Base-by-base conservation (phyloP, 2,329 filamentous ascomycete genomes). In the Pseudogymnoascus sp. region DNA sequence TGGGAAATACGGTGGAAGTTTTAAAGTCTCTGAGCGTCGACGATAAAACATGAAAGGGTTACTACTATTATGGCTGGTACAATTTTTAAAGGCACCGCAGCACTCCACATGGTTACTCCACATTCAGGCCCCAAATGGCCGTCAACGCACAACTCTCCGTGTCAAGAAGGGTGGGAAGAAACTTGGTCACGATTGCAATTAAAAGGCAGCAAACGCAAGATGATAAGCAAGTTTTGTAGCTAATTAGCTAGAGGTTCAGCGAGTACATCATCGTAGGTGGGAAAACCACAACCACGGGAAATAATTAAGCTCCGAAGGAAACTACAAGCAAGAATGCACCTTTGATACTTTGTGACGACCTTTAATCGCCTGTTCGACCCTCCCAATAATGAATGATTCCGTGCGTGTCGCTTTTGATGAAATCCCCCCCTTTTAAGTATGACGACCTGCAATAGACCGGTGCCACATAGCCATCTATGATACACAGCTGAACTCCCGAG, bases 41-140 rank as follows among this genome's bases (percentile, higher is more conserved):
- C 29, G 69, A 72, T 33, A 67, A 70, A 59, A 72, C 71, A 63
- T 72, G 70, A 71, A 29, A 15, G 27, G 4, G 12, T 21, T 18
- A 33, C n/a, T 33, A 13, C 33, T 33, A 33, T 18, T 33, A 18
- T 33, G 29, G 48, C 18, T 55, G 48, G 48, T 33, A 55, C 18
- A 55, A 18, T 55, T 27, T 33, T 55, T 55, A 55, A 55, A 55
- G 48, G n/a, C 29, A 33, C 29, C 48, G 29, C 29, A 33, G 48
- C 48, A 55, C 48, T 33, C 29, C 48, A 33, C 29, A 55, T 55
- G 48, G 48, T 33, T 55, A 33, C 33, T 55, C 48, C 48, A 55
- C 15, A 55, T 18, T 55, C 29, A 55, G n/a, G 29, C 29, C 31
- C 48, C 29, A 55, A 29, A 9, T 33, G 9, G 9, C 29, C n/a